phyloP scores from a whole-genome alignment of 148 eudicot species.

The Limonium bicolor region DNA sequence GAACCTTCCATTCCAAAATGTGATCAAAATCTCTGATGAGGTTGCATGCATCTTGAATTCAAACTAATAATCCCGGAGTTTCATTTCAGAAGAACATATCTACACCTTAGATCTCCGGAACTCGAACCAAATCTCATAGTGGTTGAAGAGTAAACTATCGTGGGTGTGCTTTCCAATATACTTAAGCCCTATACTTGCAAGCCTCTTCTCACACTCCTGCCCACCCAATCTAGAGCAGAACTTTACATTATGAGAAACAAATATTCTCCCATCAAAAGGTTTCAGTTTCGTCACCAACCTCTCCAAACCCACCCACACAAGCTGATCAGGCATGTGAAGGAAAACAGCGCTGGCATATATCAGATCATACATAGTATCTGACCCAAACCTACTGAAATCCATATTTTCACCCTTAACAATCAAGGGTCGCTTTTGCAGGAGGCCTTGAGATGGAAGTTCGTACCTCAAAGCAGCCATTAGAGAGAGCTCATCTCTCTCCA shows the following conservation, averaged over 20 bases:
- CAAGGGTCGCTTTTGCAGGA: constrained; percentile 67
- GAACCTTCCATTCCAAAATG: too few relatives aligned
- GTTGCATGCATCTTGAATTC: too few relatives aligned
- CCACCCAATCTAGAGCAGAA: constrained; percentile 94
- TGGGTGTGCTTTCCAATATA: constrained; percentile 73
- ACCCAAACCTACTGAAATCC: constrained; percentile 70
- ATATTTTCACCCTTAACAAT: constrained; percentile 86
- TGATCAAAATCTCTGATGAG: too few relatives aligned
- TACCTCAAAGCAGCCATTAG: constrained; percentile 89
- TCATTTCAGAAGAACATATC: too few relatives aligned
- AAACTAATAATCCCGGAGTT: too few relatives aligned
- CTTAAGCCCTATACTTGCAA: constrained; percentile 59
- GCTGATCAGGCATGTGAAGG: constrained; percentile 89
- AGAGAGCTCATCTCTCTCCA: constrained; percentile 94
- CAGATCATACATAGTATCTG: constrained; percentile 48
- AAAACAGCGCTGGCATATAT: constrained; percentile 96
- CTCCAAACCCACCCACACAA: constrained; percentile 91
- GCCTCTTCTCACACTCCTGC: constrained; percentile 69
- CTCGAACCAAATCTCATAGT: constrained; percentile 92
- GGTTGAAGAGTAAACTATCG: constrained; percentile 88
- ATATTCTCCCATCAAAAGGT: constrained; percentile 67
- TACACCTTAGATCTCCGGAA: constrained; percentile 48
- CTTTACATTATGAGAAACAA: constrained; percentile 83
- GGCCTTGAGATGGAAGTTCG: constrained; percentile 90
- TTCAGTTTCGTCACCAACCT: constrained; percentile 49